phyloP scores from a whole-genome alignment of 2,329 filamentous ascomycete genomes.

The Fusarium decemcellulare region DNA sequence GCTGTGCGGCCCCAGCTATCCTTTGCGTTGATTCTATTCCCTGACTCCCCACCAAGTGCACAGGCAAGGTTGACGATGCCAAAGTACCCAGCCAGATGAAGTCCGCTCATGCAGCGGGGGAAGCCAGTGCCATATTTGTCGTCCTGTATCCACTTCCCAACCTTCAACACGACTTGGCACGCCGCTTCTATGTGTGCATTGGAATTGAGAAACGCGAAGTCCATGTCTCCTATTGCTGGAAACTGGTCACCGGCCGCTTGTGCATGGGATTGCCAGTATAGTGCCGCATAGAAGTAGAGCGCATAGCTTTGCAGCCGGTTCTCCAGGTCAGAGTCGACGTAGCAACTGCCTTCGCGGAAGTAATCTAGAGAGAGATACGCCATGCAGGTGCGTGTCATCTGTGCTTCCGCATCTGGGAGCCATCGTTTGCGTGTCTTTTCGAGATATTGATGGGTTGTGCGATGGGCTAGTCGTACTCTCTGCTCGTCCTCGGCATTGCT shows the following conservation, averaged over 20 bases:
- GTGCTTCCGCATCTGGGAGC: not conserved
- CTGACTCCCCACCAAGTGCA: not conserved
- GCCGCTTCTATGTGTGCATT: not conserved
- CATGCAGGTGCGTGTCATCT: not conserved
- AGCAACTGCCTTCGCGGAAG: not conserved
- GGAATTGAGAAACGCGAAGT: not conserved
- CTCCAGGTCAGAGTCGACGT: not conserved
- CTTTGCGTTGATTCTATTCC: not conserved
- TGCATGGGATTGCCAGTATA: not conserved
- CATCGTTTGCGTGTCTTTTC: not conserved
- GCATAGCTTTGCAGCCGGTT: not conserved
- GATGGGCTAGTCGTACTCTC: not conserved
- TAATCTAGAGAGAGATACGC: not conserved
- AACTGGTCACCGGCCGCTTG: not conserved
- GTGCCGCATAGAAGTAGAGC: not conserved
- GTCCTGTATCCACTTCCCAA: not conserved
- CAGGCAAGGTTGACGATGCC: not conserved
- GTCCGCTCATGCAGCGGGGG: not conserved
- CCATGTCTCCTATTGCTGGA: not conserved
- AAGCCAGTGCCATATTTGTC: not conserved
- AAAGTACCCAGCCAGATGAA: not conserved
- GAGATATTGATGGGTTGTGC: conserved; percentile 3
- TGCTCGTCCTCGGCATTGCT: not conserved
- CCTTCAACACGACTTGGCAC: not conserved
- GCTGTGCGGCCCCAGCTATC: not conserved